These are phyloP conservation scores for Coprinopsis cinerea DNA, from an alignment of 768 basidiomycete species.

Conservation along the genomic window DNA sequence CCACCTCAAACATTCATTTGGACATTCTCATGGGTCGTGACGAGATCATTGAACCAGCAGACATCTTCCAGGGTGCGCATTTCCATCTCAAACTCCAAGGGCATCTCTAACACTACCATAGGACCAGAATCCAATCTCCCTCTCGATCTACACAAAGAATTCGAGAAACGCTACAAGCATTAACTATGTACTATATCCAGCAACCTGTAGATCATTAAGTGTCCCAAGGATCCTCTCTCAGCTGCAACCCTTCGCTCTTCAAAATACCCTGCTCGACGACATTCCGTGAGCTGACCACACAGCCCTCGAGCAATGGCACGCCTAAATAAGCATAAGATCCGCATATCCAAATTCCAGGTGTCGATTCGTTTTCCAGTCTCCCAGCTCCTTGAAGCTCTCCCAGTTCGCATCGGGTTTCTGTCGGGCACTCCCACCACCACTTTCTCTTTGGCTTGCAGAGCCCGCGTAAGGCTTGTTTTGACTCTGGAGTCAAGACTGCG, in stretches of 20 bases:
- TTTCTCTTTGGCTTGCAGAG: constrained; percentile 33
- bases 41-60: constrained; percentile 69
- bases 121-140: constrained; percentile 48
- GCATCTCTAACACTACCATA: constrained; percentile 20
- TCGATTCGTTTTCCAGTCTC: constrained; percentile 20
- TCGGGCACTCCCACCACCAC: constrained; percentile 40
- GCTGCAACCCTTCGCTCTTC: constrained; percentile 26
- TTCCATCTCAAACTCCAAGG: background rate
- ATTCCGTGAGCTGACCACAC: constrained; percentile 64
- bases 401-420: constrained; percentile 29
- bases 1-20: constrained; percentile 73
- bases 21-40: constrained; percentile 95
- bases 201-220: constrained; percentile 5
- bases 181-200: constrained; percentile 10
- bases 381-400: constrained; percentile 52
- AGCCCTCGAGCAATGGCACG: constrained; percentile 76
- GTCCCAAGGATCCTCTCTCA: constrained; percentile 20
- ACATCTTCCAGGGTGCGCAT: constrained; percentile 71
- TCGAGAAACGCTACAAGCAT: constrained; percentile 50
- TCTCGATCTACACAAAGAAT: constrained; percentile 56
- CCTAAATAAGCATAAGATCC: constrained; percentile 68
- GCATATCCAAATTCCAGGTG: constrained; percentile 60
- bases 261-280: constrained; percentile 44
- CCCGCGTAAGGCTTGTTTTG: constrained; percentile 45
- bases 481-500: constrained; percentile 45